Evolutionary conservation across 1,284 basidiomycete genomes (phyloP).

Genomic region (Cutaneotrichosporon cutaneum): DNA sequence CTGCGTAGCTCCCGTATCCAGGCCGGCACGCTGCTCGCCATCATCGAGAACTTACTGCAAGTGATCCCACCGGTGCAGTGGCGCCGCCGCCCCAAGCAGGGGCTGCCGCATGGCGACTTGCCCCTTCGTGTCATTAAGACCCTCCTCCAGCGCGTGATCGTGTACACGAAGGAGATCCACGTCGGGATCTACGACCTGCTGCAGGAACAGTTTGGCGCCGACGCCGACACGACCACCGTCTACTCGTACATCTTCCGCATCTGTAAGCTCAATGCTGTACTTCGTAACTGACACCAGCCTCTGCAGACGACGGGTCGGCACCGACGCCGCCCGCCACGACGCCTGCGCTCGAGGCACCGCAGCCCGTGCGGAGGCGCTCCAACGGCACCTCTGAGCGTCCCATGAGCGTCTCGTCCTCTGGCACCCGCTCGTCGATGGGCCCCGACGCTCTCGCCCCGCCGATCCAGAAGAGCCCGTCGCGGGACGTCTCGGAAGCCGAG

Average conservation of each 20-base stretch:
- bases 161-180: constrained; percentile 41
- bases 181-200: constrained; percentile 47
- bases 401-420: constrained; percentile 45
- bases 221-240: constrained; percentile 53
- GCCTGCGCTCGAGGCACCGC: constrained; percentile 1
- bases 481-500: constrained; percentile 55
- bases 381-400: constrained; percentile 20
- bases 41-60: constrained; percentile 91
- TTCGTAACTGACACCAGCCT: constrained; percentile 41
- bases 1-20: constrained; percentile 76
- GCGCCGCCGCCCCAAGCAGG: constrained; percentile 83
- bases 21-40: constrained; percentile 84
- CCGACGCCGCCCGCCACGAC: constrained; percentile 49
- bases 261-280: constrained; percentile 64
- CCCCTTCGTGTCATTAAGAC: constrained; percentile 96
- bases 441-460: constrained; percentile 9
- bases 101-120: constrained; percentile 93
- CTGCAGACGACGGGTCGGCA: constrained; percentile 72
- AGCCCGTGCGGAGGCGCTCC: constrained; percentile 9
- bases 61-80: constrained; percentile 94
- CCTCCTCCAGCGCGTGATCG: constrained; percentile 88
- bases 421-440: constrained; percentile 13
- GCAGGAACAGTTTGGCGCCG: constrained; percentile 51
- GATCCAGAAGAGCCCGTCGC: constrained; percentile 49
- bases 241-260: constrained; percentile 59